A percentile compares a stretch with the other conserved stretches of the same genome.
Conservation (phyloP, 257 asterid genomes). For the Nemophila menziesii region DNA sequence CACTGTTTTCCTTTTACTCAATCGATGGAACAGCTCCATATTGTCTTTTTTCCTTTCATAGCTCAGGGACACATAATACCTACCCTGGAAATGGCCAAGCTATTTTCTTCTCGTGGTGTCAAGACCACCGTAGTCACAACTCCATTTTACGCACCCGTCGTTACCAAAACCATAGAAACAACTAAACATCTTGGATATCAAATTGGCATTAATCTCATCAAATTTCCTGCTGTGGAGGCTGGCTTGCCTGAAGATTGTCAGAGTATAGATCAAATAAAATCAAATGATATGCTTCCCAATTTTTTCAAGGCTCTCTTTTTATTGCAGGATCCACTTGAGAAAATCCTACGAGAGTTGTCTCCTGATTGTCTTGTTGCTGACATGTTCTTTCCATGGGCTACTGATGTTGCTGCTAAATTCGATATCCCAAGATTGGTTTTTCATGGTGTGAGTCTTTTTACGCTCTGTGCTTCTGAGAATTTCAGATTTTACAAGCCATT, state of each 20-base stretch:
- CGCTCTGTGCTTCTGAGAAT: conserved; percentile 4
- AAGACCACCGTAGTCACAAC: conserved; percentile 38
- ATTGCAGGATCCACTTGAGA: conserved; percentile 32
- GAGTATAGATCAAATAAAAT: conserved; percentile 20
- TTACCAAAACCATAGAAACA: conserved; percentile 12
- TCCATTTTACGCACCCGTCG: conserved; percentile 11
- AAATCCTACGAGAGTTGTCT: conserved; percentile 16
- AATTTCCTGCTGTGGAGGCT: conserved; percentile 29
- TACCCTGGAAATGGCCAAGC: conserved; percentile 45
- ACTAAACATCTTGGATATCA: conserved; percentile 21
- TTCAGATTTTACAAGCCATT: conserved; percentile 11
- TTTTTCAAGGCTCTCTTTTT: conserved; percentile 20
- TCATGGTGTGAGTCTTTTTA: conserved; percentile 25
- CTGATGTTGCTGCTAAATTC: no score
- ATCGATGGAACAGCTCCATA: conserved; percentile 30
- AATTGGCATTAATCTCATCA: conserved; percentile 18
- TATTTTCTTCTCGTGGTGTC: conserved; percentile 34
- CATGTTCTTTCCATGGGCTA: no score
- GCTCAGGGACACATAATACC: conserved; percentile 59
- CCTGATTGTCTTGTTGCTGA: no score
- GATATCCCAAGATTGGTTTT: no score
- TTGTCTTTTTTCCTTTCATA: conserved; percentile 31
- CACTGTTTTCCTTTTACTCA: no score
- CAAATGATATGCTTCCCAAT: conserved; percentile 8
- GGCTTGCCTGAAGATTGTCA: conserved; percentile 25